Evolutionary conservation across 257 asterid species (phyloP), one percentile per base, ranked within the genome.

Genomic region (Gentiana straminea): DNA sequence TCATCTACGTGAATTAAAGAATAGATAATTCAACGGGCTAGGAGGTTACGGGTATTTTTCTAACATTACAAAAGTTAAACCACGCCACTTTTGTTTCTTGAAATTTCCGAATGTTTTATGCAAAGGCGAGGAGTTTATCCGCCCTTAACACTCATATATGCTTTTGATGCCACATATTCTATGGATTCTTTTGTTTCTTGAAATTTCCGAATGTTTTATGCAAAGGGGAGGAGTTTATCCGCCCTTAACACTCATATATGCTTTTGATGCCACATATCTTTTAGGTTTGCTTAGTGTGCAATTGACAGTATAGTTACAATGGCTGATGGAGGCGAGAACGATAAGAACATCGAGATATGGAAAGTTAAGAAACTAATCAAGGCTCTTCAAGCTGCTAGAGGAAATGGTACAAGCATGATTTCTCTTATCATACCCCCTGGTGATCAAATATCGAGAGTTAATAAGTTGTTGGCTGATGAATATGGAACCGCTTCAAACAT

Each of bases 341-440:
- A 75, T 51, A 75, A 71, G 78, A 75, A 75, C 36, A 75, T 75
- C 7, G 75, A 75, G 33, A 75, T 75, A 57, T 75, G 81, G 81
- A 75, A 75, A 63, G 70, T 75, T 65, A 75, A 75, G 73, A 71
- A 75, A 51, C 47, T 75, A 44, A 72, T 75, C 55, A 75, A 71
- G 62, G 81, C 75, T 51, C 54, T 75, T 66, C 58, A 75, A 45
- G 60, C 81, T 51, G 81, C 72, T n/a, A 62, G 78, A 65, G 81
- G 81, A 62, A 75, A 75, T 38, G 81, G 81, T 39, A 75, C 81
- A 52, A 72, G 81, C 65, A 75, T 71, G 81, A 75, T 75, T 65
- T 75, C 81, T 51, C 78, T 75, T 47, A 75, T 75, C 56, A 65
- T 75, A 51, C 81, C 81, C 54, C 81, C 81, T 4, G 78, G 81